Base-by-base conservation (phyloP, 768 basidiomycete species). In the Fomitopsis serialis region DNA sequence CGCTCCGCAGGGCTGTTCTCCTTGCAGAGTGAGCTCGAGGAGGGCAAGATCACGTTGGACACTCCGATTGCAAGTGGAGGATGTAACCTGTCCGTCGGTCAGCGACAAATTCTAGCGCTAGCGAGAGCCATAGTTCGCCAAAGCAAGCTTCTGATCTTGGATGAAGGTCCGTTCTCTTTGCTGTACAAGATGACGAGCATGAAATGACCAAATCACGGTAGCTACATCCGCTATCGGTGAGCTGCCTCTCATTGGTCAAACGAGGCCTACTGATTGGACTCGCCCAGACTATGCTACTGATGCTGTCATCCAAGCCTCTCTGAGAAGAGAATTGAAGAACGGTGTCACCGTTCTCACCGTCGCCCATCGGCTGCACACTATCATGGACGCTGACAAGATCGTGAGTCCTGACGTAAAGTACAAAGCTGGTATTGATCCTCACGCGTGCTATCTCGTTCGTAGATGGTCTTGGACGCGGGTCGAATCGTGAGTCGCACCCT, bases 291-390 rank as follows among this genome's bases (percentile, higher is more conserved):
- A 80, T 58, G 72, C 72, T 51, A 85, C 81, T 0, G 84, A 85
- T 60, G 62, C 73, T 0, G 63, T 77, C 52, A 84, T 85, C 54
- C 84, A 85, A 63, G 66, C 68, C 5, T 78, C 80, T 1, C 74
- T 85, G 52, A 70, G 82, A 12, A 70, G 70, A 24, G 73, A 74
- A 55, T 61, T 80, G 4, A 66, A 63, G 10, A 64, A 66, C 24
- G 74, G 70, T 45, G 72, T 73, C 0, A 84, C 82, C 0, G 66
- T 85, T n/a, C 68, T 85, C 24, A 83, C 80, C n/a, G 74, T 85
- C 32, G 83, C 83, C 1, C 81, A 84, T 62, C 74, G 82, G n/a
- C 61, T 80, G 9, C 73, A 76, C 51, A 83, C 78, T 6, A 78
- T 84, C 23, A 48, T 37, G 35, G 21, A 32, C 21, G 24, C 52